phyloP scores from a whole-genome alignment of 768 basidiomycete genomes.

The Auricularia sp. region DNA sequence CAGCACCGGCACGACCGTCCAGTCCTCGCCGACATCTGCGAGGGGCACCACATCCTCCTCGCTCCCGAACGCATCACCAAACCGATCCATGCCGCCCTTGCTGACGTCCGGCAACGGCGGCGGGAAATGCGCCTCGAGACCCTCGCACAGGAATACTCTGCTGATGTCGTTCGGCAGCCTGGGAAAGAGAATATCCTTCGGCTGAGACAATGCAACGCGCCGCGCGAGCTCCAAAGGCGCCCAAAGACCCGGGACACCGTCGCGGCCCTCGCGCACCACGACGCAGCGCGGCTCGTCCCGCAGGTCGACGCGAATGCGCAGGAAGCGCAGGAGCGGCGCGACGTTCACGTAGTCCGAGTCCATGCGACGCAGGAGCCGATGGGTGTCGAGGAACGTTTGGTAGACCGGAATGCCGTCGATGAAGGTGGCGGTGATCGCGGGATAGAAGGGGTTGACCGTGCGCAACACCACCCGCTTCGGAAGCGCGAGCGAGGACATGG shows the following conservation, averaged over 20 bases:
- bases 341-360: slow-evolving; percentile 75
- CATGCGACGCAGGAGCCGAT: slow-evolving; percentile 53
- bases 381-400: slow-evolving; percentile 45
- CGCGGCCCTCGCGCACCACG: slow-evolving; percentile 38
- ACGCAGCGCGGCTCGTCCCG: slow-evolving; percentile 25
- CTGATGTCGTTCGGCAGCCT: slow-evolving; percentile 26
- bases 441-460: background rate
- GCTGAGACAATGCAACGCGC: slow-evolving; percentile 40
- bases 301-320: slow-evolving; percentile 22
- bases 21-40: slow-evolving; percentile 12
- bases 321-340: slow-evolving; percentile 42
- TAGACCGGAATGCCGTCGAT: slow-evolving; percentile 48
- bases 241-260: slow-evolving; percentile 55
- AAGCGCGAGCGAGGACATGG: background rate
- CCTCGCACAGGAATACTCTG: slow-evolving; percentile 51
- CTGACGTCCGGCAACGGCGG: slow-evolving; percentile 43
- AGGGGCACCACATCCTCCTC: slow-evolving; percentile 35
- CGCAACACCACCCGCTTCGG: background rate
- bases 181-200: slow-evolving; percentile 7
- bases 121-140: slow-evolving; percentile 55
- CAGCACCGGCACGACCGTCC: background rate
- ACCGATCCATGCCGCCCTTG: slow-evolving; percentile 45
- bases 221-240: slow-evolving; percentile 52
- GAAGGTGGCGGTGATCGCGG: background rate
- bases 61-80: slow-evolving; percentile 54